Evolutionary conservation across 371 early-diverging fungal species (phyloP).

Genomic region (Gilbertella persicaria): DNA sequence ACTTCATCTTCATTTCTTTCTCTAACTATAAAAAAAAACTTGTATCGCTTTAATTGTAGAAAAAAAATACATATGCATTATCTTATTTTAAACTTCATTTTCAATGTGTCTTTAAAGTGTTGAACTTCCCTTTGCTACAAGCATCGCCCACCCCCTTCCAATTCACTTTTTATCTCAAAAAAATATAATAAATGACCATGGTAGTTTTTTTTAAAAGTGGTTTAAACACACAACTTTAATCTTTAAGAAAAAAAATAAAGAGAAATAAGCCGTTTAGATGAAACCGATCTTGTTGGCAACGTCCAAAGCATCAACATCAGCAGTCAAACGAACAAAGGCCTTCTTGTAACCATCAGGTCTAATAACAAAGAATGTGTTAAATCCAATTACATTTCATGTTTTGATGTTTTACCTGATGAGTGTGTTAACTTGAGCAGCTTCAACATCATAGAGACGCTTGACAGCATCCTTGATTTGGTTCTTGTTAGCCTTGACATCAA

Average conservation of each 20-base stretch:
- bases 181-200: too few species aligned
- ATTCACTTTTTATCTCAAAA: too few species aligned
- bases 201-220: too few species aligned
- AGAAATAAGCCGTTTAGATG: slow-evolving; percentile 37
- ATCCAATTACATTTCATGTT: too few species aligned
- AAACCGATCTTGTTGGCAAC: slow-evolving; percentile 89
- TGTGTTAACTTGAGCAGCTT: slow-evolving; percentile 95
- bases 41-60: too few species aligned
- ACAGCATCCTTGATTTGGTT: slow-evolving; percentile 96
- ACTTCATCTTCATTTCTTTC: slow-evolving; percentile 1
- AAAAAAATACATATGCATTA: too few species aligned
- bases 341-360: slow-evolving; percentile 97
- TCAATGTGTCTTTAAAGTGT: too few species aligned
- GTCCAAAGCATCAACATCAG: slow-evolving; percentile 96
- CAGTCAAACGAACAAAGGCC: slow-evolving; percentile 96
- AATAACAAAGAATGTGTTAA: slow-evolving; percentile 1
- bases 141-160: too few species aligned
- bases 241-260: neutral
- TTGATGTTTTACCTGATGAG: slow-evolving; percentile 66
- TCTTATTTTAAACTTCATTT: too few species aligned
- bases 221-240: too few species aligned
- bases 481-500: slow-evolving; percentile 97
- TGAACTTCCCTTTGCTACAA: too few species aligned
- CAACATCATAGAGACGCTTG: slow-evolving; percentile 93
- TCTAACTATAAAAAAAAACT: too few species aligned